Percentiles rank a stretch among this genome's conserved stretches.
Conservation (phyloP, 768 basidiomycete species). For the Hypholoma fasciculare region DNA sequence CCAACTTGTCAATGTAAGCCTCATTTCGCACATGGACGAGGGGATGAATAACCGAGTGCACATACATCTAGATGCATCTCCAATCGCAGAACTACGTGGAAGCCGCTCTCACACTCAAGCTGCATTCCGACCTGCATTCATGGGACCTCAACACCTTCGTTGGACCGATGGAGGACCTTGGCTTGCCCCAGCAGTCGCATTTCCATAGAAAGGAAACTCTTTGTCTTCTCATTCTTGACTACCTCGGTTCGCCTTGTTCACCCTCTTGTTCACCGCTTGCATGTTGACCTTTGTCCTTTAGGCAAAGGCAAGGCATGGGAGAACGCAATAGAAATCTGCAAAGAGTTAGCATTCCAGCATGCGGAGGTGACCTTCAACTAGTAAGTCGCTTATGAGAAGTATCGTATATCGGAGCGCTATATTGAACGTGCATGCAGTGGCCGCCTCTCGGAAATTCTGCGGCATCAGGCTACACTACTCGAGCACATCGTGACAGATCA, state of each 20-base stretch:
- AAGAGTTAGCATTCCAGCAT: slow-evolving; percentile 88
- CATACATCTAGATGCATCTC: slow-evolving; percentile 68
- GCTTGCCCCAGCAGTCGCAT: slow-evolving; percentile 88
- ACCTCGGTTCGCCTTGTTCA: slow-evolving; percentile 60
- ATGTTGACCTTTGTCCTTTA: slow-evolving; percentile 24
- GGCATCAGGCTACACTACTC: slow-evolving; percentile 83
- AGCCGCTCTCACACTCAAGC: slow-evolving; percentile 88
- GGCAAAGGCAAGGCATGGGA: slow-evolving; percentile 99
- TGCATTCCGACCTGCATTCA: slow-evolving; percentile 91
- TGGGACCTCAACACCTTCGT: slow-evolving; percentile 87
- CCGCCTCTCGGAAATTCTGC: slow-evolving; percentile 81
- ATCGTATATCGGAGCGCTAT: slow-evolving; percentile 2
- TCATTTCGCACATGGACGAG: not conserved
- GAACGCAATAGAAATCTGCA: slow-evolving; percentile 89
- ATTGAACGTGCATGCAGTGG: slow-evolving; percentile 42
- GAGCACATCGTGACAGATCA: slow-evolving; percentile 85
- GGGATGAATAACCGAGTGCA: slow-evolving; percentile 8
- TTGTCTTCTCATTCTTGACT: slow-evolving; percentile 89
- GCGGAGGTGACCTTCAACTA: slow-evolving; percentile 89
- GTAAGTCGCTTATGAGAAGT: slow-evolving; percentile 40
- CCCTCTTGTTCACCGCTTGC: not conserved
- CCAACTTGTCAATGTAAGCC: slow-evolving; percentile 83
- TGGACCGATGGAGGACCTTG: slow-evolving; percentile 86
- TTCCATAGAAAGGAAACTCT: slow-evolving; percentile 95
- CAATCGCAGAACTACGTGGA: slow-evolving; percentile 91